phyloP scores from a whole-genome alignment of 352 stramenopile species.

The Phytophthora constricta region DNA sequence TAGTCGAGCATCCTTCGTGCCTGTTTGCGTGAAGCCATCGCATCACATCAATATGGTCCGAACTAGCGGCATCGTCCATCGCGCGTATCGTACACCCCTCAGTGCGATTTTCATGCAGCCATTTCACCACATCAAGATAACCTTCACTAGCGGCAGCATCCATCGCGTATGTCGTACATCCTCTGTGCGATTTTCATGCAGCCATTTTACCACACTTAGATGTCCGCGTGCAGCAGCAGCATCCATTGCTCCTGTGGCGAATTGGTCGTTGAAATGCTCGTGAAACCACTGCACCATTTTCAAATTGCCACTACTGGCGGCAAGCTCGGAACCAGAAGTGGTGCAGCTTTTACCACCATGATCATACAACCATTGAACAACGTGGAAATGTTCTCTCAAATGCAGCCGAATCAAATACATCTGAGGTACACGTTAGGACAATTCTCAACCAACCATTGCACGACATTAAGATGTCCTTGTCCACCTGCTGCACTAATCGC shows the following conservation, averaged over 20 bases:
- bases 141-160: too few relatives aligned
- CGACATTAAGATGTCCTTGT: not conserved
- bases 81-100: too few relatives aligned
- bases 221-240: too few relatives aligned
- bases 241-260: not conserved
- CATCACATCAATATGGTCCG: too few relatives aligned
- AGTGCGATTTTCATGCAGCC: too few relatives aligned
- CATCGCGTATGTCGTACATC: not conserved
- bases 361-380: not conserved
- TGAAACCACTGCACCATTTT: not conserved
- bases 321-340: not conserved
- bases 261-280: not conserved
- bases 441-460: not conserved
- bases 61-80: too few relatives aligned
- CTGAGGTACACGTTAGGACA: too few relatives aligned
- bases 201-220: too few relatives aligned
- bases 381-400: not conserved
- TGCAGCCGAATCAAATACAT: not conserved
- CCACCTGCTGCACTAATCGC: not conserved
- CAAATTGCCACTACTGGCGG: not conserved
- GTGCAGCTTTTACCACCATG: not conserved
- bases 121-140: too few relatives aligned
- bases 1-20: not conserved
- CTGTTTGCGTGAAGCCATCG: too few relatives aligned
- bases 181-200: not conserved